Evolutionary conservation across 1,139 yeast genomes (phyloP), one percentile per base, ranked within the genome.

Genomic region (Diutina rugosa): DNA sequence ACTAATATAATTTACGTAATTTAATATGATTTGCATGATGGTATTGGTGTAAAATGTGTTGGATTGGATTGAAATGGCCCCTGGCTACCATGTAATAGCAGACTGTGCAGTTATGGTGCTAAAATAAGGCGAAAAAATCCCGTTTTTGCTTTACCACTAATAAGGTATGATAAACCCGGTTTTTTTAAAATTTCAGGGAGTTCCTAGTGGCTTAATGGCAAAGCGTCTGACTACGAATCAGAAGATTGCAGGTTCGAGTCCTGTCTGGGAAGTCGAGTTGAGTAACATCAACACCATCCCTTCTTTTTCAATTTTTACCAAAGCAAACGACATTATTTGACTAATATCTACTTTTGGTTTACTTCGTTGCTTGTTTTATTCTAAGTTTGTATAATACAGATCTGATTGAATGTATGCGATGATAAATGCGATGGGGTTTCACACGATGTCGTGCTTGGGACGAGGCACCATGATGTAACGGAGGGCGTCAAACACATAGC

Each of bases 191-290:
- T 14, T 29, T 29, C 35, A 26, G 30, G 51, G 51, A 14, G 30
- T 49, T 49, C 53, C 53, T 49, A 49, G 53, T 49, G 53, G 53
- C 53, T 49, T 49, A 49, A 49, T 49, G 53, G 53, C 53, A 49
- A 49, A 49, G 53, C 53, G 53, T 49, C 53, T 49, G 53, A 49
- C 53, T 49, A 49, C 53, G 53, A 49, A 49, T 49, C 53, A 49
- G 53, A 32, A 49, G 53, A 49, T 49, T 49, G 53, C 53, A 49
- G 53, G 53, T 49, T 49, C 53, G 53, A 49, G 41, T 32, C 53
- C 53, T 49, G 53, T 49, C 53, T 49, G 53, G 53, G 53, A 49
- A 49, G 53, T 16, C 4, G 32, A 32, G 53, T 49, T 38, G 44
- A 18, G 14, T 49, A 30, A 32, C 3, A n/a, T 18, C 44, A 38